Conservation (phyloP, 208 protist genomes). For the Trypanosoma scelopori region DNA sequence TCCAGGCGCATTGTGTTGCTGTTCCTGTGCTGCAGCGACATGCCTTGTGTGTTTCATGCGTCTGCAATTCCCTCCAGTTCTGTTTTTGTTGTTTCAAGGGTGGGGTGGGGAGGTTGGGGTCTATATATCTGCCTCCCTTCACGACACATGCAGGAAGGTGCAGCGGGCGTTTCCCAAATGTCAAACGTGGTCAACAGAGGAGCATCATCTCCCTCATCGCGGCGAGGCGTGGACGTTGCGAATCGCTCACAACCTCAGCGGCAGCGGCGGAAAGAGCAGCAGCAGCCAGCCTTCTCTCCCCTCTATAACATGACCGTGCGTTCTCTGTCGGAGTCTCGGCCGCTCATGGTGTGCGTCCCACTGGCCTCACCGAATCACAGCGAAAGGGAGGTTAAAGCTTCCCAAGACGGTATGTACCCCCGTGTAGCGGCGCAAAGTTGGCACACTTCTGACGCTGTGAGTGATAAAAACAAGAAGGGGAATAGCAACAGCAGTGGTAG, state of each 20-base stretch:
- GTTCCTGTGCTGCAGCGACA: no score
- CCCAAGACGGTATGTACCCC: not conserved
- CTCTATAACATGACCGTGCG: slow-evolving; percentile 40
- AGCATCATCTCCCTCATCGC: not conserved
- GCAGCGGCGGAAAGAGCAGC: no score
- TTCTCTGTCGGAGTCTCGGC: slow-evolving; percentile 5
- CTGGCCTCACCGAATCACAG: not conserved
- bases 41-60: no score
- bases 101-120: no score
- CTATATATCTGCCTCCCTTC: no score
- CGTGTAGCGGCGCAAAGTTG: not conserved
- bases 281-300: not conserved
- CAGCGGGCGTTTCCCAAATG: not conserved
- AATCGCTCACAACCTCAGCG: not conserved
- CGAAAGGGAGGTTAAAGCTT: not conserved
- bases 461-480: not conserved
- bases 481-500: not conserved
- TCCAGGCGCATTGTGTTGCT: no score
- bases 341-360: slow-evolving; percentile 16
- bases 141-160: no score
- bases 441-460: not conserved
- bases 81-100: no score
- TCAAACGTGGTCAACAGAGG: not conserved
- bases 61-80: no score
- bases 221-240: not conserved